Conservation (phyloP, 306 rosid genomes). For the Gillenia trifoliata region DNA sequence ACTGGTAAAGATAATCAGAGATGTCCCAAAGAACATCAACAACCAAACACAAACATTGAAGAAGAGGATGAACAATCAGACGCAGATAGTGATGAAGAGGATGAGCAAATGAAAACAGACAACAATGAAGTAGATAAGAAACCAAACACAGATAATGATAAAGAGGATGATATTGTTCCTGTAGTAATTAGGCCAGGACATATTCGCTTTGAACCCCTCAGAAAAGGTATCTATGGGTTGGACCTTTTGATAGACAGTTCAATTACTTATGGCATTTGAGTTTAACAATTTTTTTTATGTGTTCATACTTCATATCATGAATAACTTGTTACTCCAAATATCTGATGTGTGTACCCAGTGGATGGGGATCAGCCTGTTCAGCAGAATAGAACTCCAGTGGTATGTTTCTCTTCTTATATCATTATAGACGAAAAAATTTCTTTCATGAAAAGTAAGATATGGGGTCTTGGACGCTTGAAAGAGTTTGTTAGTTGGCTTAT, state of each 20-base stretch:
- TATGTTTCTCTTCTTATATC: slow-evolving; percentile 25
- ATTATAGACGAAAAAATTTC: neutral
- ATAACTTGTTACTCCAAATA: neutral
- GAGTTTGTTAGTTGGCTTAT: neutral
- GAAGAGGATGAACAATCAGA: slow-evolving; percentile 34
- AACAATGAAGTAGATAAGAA: slow-evolving; percentile 30
- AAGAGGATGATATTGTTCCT: slow-evolving; percentile 54
- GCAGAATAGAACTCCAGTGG: slow-evolving; percentile 45
- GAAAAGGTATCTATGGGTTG: slow-evolving; percentile 43
- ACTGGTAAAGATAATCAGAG: slow-evolving; percentile 27
- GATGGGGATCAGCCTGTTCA: slow-evolving; percentile 46
- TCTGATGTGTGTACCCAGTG: slow-evolving; percentile 34
- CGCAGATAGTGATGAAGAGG: slow-evolving; percentile 26
- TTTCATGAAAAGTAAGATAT: neutral
- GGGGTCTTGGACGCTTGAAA: neutral
- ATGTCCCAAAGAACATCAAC: slow-evolving; percentile 31
- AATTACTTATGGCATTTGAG: neutral
- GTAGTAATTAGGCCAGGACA: slow-evolving; percentile 90
- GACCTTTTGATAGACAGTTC: neutral
- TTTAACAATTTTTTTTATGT: neutral
- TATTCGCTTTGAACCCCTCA: slow-evolving; percentile 70
- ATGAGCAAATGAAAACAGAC: slow-evolving; percentile 32
- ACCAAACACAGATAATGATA: slow-evolving; percentile 13
- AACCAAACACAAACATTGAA: slow-evolving; percentile 19
- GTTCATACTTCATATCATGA: neutral